Evolutionary conservation across 177 flowering plant species (phyloP), one percentile per base, ranked within the genome.

Genomic region (Tripterygium wilfordii): DNA sequence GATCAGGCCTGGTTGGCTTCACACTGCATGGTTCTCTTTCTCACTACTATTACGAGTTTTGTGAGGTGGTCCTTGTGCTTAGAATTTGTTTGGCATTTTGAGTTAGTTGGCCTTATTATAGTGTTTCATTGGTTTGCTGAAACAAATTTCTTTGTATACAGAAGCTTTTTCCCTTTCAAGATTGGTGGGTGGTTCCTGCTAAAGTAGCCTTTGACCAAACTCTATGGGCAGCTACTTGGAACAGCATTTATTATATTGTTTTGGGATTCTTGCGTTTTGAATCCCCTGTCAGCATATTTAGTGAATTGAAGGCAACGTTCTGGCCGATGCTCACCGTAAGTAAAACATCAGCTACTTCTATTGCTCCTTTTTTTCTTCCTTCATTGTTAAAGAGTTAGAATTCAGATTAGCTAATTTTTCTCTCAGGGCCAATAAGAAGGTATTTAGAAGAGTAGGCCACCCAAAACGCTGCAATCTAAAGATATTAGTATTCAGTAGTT

Each of bases 181-280:
- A 76, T 42, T 88, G 96, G 98, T 91, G 98, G 96, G 98, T 82
- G 41, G 90, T 91, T 68, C 96, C 94, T 50, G 85, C 62, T 7
- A 91, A 91, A 73, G 96, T 91, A 22, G 75, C 48, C 17, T 83
- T 91, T 49, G 98, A 91, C 53, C 98, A 91, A 69, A 88, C 98
- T 27, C 64, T 42, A 38, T 91, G 96, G 98, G 40, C 96, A 2
- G 94, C 82, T 8, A 36, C 79, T 57, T 91, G 96, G 98, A 91
- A 91, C 66, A 85, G 96, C 67, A 82, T 88, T 27, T 91, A 91
- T 66, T 91, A 33, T 59, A 63, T 61, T 4, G 66, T 77, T 21
- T 53, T 91, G 49, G 98, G 95, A 16, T 58, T 88, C 30, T 56
- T 88, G 58, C 82, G 98, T 13, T 49, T 82, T 24, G 96, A 88